A percentile compares a stretch with the other conserved stretches of the same genome.
phyloP scores from a whole-genome alignment of 306 rosid genomes.

The Vigna unguiculata region DNA sequence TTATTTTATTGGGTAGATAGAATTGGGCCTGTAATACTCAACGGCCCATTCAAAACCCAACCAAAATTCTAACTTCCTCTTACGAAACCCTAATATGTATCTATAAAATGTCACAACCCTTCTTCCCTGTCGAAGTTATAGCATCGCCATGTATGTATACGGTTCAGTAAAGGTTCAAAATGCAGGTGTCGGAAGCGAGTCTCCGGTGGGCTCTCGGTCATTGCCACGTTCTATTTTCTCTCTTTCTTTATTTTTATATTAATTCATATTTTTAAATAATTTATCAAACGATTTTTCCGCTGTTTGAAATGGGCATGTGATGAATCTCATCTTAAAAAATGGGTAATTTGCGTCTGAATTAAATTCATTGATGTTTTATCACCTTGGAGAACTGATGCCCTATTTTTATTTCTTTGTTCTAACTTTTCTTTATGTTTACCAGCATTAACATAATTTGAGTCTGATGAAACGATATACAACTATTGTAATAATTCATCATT shows the following conservation, averaged over 20 bases:
- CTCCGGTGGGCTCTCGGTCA: not conserved
- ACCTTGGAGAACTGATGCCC: slow-evolving; percentile 62
- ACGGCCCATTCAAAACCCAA: not conserved
- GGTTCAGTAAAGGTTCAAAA: not conserved
- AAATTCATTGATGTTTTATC: slow-evolving; percentile 51
- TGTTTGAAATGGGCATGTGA: slow-evolving; percentile 37
- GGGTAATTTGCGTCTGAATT: slow-evolving; percentile 65
- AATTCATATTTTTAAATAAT: no score
- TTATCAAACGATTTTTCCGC: not conserved
- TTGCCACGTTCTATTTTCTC: not conserved
- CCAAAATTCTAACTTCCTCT: not conserved
- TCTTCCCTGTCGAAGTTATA: not conserved
- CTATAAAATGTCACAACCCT: not conserved
- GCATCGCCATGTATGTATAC: not conserved
- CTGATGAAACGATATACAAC: no score
- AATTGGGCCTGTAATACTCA: not conserved
- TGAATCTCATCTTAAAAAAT: slow-evolving; percentile 42
- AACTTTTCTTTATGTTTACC: not conserved
- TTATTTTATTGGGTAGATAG: not conserved
- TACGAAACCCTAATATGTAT: slow-evolving; percentile 9
- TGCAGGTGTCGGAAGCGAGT: not conserved
- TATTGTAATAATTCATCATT: no score
- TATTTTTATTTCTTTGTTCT: no score
- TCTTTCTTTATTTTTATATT: not conserved
- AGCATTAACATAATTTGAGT: not conserved